Conservation (phyloP, 768 basidiomycete species). For the Dioszegia hungarica region DNA sequence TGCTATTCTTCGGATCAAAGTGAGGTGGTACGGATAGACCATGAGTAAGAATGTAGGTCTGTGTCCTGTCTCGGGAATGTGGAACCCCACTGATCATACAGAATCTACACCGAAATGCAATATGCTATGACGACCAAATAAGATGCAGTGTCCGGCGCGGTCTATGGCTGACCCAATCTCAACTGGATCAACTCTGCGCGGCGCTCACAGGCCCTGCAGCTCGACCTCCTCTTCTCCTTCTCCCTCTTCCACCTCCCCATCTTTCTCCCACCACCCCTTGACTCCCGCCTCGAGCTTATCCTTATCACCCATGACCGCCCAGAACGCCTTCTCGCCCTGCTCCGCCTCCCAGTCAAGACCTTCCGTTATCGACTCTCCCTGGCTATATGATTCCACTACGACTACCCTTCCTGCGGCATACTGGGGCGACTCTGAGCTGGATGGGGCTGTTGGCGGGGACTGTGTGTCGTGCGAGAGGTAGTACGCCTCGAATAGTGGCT, state of each 20-base stretch:
- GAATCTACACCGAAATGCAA: no score
- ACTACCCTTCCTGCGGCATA: neutral
- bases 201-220: neutral
- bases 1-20: slow-evolving; percentile 24
- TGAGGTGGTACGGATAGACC: neutral
- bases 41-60: no score
- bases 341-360: slow-evolving; percentile 46
- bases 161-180: no score
- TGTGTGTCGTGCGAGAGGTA: slow-evolving; percentile 10
- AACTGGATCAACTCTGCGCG: no score
- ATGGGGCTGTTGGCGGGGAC: neutral
- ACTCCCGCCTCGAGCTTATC: slow-evolving; percentile 13
- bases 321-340: slow-evolving; percentile 38
- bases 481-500: slow-evolving; percentile 21
- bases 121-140: no score
- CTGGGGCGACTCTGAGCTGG: no score
- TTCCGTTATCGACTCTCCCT: slow-evolving; percentile 34
- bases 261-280: slow-evolving; percentile 40
- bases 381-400: slow-evolving; percentile 15
- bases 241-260: slow-evolving; percentile 22
- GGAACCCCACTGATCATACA: no score
- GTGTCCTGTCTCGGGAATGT: no score
- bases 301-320: slow-evolving; percentile 25
- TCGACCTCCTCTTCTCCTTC: slow-evolving; percentile 8
- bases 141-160: no score